Base-by-base conservation (phyloP, 176 grass and related monocot species). In the Echinochloa phyllopogon region DNA sequence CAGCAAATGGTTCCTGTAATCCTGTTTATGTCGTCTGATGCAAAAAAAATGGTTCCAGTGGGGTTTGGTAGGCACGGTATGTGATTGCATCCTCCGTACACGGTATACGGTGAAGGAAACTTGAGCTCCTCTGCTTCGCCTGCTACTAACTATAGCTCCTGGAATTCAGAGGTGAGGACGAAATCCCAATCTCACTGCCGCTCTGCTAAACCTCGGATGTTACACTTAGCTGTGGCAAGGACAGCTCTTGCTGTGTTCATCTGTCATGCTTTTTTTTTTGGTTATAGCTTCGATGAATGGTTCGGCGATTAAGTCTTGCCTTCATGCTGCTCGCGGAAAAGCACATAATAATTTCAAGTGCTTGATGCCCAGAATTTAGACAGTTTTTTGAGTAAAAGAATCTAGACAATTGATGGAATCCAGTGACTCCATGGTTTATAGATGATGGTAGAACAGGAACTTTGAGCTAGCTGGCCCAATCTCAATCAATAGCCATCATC, bases 381-480 rank as follows among this genome's bases (percentile, higher is more conserved):
- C 3, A 62, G 40, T 16, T 39, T 39, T 21, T 24, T 11, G 1
- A 44, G n/a, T 21, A 43, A 72, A 49, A 49, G 7, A 74, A 70
- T 21, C 18, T 33, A 47, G 24, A 70, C 6, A 64, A 33, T 36
- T 40, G 6, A 55, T 8, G 38, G 43, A 75, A 17, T 77, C 49
- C 53, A 77, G 8, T 20, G 41, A 12, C 17, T 78, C 27, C 10
- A 82, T 14, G 37, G 49, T 65, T 63, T 82, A 49, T 40, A 68
- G n/a, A 42, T 3, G 38, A 17, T 7, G n/a, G 17, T 17, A 8
- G 12, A 61, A 61, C 29, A 50, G 10, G 27, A 74, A 20, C 76
- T 83, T 83, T 60, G 65, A 51, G 48, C 53, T 76, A 52, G 43
- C 60, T 47, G 70, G 44, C 10, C 70, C 49, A 41, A 7, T 66